Evolutionary conservation across 2,329 filamentous ascomycete genomes (phyloP), one percentile per base, ranked within the genome.

Genomic region (Peltaster fructicola): DNA sequence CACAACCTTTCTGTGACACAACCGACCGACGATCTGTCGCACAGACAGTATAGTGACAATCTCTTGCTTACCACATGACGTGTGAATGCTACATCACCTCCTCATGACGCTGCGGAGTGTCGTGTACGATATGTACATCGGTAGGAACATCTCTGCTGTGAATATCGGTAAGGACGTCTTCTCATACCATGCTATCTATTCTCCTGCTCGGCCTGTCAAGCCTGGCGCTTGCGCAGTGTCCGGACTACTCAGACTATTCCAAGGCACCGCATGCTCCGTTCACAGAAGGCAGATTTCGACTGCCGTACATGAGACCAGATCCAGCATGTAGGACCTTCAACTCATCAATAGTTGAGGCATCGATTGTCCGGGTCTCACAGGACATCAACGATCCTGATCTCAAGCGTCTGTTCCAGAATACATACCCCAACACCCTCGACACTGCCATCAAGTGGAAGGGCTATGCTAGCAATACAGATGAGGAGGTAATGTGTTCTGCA

Each of bases 361-460:
- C 42, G 1, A 33, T 60, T 15, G 29, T 34, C 7, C 32, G 36
- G 6, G 43, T 53, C 13, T 26, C 30, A 6, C 17, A 18, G 7
- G 32, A 36, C 14, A 60, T 61, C 30, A 40, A 42, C 12, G 57
- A 62, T 33, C 56, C 55, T 1, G 77, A 84, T 44, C 58, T 82
- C 11, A 70, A 63, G 44, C 61, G 72, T 3, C 55, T 82, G 7
- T 82, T 82, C 41, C 52, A 69, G 36, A 82, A 82, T 44, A 58
- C 69, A 2, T 81, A 69, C 43, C 75, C 76, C 0, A 82, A 79
- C 46, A 79, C 74, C 0, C 56, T 82, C 7, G 75, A 81, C 41
- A 80, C 74, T 0, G 73, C 74, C 0, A 63, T 80, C 20, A 61
- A 61, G 32, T 80, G 73, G 73, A 68, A 63, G 27, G 75, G 75